A percentile compares a stretch with the other conserved stretches of the same genome.
Evolutionary conservation across 768 basidiomycete genomes (phyloP).

Genomic region (Neoboletus brunneissimus): DNA sequence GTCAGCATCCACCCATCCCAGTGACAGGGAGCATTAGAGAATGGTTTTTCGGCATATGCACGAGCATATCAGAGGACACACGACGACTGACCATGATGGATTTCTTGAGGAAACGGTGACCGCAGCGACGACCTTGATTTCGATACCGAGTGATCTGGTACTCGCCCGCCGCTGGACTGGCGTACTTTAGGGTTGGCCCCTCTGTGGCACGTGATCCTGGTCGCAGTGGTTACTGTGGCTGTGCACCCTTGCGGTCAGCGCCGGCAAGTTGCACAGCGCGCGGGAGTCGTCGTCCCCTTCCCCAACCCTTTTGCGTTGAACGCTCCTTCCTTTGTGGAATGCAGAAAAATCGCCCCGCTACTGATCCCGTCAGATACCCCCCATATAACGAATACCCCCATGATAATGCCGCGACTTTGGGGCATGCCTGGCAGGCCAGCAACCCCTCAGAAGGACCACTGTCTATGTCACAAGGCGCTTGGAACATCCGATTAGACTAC

Average conservation of each 20-base stretch:
- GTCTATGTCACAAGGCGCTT: slow-evolving; percentile 6
- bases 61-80: slow-evolving; percentile 1
- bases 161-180: not conserved
- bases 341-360: slow-evolving; percentile 15
- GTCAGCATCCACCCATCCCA: slow-evolving; percentile 29
- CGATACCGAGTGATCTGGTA: slow-evolving; percentile 12
- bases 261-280: not conserved
- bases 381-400: slow-evolving; percentile 17
- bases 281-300: not conserved
- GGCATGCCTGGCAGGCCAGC: slow-evolving; percentile 26
- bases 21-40: not conserved
- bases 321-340: slow-evolving; percentile 16
- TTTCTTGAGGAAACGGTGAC: slow-evolving; percentile 28
- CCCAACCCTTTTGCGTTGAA: not conserved
- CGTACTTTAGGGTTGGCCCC: slow-evolving; percentile 26
- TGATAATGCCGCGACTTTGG: slow-evolving; percentile 13
- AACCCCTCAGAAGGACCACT: slow-evolving; percentile 11
- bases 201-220: slow-evolving; percentile 20
- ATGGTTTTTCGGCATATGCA: not conserved
- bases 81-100: slow-evolving; percentile 34
- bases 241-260: not conserved
- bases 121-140: slow-evolving; percentile 22
- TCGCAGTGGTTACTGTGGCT: slow-evolving; percentile 3
- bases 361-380: slow-evolving; percentile 16
- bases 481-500: slow-evolving; percentile 3